A percentile compares a stretch with the other conserved stretches of the same genome.
Conservation (phyloP, 192 early-diverging fungal species). For the Diversispora epigaea region DNA sequence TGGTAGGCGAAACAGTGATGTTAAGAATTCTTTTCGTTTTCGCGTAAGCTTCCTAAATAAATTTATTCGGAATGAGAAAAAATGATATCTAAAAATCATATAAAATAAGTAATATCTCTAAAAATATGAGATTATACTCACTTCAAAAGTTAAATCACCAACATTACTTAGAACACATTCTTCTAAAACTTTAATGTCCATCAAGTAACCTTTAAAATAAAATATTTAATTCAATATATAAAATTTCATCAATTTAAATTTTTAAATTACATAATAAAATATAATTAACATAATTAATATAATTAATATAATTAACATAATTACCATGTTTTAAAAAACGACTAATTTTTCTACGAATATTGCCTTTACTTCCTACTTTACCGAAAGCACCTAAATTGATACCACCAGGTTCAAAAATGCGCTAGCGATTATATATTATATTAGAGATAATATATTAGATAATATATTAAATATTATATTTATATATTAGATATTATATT, state of each 20-base stretch:
- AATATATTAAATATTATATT: neutral
- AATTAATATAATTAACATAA: slow-evolving; percentile 27
- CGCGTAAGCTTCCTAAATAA: slow-evolving; percentile 63
- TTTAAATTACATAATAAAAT: neutral
- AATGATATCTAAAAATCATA: no score
- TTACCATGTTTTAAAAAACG: slow-evolving; percentile 68
- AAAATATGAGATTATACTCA: slow-evolving; percentile 37
- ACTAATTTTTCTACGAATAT: slow-evolving; percentile 59
- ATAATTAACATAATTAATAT: neutral
- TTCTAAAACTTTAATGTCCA: slow-evolving; percentile 76
- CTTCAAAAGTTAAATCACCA: slow-evolving; percentile 67
- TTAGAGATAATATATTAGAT: neutral
- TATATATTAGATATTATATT: neutral
- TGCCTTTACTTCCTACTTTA: slow-evolving; percentile 56
- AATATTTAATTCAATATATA: neutral
- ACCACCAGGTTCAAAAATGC: slow-evolving; percentile 54
- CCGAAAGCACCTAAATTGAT: slow-evolving; percentile 70
- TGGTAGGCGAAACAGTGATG: slow-evolving; percentile 70
- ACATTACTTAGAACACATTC: slow-evolving; percentile 72
- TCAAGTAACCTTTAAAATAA: slow-evolving; percentile 54
- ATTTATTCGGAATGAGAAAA: neutral
- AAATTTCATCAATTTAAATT: neutral
- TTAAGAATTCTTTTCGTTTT: slow-evolving; percentile 71
- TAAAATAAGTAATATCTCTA: neutral
- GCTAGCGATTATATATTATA: slow-evolving; percentile 28